Conservation (phyloP, 2,329 filamentous ascomycete genomes). For the Exophiala sp. region DNA sequence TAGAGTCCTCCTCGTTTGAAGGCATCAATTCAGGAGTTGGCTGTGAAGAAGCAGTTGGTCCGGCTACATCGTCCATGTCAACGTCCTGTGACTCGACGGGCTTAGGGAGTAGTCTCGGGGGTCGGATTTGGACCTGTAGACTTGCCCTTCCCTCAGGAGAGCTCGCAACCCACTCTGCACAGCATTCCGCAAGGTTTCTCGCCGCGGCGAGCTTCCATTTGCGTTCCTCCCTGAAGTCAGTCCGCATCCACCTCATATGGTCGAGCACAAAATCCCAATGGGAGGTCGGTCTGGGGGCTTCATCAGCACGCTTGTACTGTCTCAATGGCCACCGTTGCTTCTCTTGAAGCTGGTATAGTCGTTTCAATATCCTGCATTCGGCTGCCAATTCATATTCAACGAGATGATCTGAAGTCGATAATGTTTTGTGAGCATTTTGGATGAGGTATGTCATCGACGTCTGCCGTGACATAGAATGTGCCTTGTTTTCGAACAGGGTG, state of each 20-base stretch:
- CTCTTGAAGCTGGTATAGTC: conserved; percentile 87
- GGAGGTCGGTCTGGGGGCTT: conserved; percentile 70
- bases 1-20: conserved; percentile 59
- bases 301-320: conserved; percentile 78
- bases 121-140: conserved; percentile 65
- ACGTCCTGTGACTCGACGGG: conserved; percentile 30
- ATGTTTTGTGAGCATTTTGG: conserved; percentile 79
- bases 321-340: conserved; percentile 88
- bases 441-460: conserved; percentile 66
- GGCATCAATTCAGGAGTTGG: conserved; percentile 66
- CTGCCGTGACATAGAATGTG: conserved; percentile 53
- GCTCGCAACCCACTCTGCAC: conserved; percentile 74
- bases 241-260: conserved; percentile 98
- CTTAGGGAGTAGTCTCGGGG: conserved; percentile 38
- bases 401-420: conserved; percentile 80
- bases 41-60: conserved; percentile 37
- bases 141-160: conserved; percentile 59
- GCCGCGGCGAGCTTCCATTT: conserved; percentile 89
- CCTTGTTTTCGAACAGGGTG: conserved; percentile 60
- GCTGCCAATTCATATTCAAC: conserved; percentile 81
- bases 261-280: conserved; percentile 85
- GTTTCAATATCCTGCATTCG: conserved; percentile 77
- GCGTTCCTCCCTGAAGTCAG: conserved; percentile 87
- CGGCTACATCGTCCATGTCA: conserved; percentile 28
- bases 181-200: conserved; percentile 74